Conservation (phyloP, 495 filamentous ascomycete species). For the Aspergillus asperescens region DNA sequence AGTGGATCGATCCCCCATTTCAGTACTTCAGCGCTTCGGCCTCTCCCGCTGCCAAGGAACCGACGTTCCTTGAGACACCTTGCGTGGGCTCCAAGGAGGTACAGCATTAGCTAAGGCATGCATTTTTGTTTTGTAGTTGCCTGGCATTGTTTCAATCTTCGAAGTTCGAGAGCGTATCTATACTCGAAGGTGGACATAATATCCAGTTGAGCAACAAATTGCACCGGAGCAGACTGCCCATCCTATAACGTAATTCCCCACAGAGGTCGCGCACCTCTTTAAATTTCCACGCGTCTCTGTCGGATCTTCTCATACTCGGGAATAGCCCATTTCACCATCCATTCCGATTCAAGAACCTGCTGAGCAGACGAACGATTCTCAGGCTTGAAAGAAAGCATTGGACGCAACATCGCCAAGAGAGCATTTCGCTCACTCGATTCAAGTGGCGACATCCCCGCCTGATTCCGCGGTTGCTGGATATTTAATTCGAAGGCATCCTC, state of each 20-base stretch:
- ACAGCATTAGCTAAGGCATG: too few relatives aligned
- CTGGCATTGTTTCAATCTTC: too few relatives aligned
- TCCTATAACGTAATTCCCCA: too few relatives aligned
- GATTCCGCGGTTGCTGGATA: conserved; percentile 20
- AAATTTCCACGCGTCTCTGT: too few relatives aligned
- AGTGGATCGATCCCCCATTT: neutral
- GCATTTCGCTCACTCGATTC: conserved; percentile 25
- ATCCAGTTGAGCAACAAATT: too few relatives aligned
- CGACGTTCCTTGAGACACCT: neutral
- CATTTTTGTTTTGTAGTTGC: too few relatives aligned
- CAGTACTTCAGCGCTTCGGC: neutral
- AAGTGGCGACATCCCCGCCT: conserved; percentile 16
- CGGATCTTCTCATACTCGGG: conserved; percentile 27
- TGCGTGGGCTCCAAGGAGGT: neutral
- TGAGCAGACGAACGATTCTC: conserved; percentile 25
- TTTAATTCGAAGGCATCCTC: conserved; percentile 23
- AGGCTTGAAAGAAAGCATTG: conserved; percentile 34
- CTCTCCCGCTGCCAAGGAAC: neutral
- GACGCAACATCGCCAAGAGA: conserved; percentile 29
- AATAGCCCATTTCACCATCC: conserved; percentile 33
- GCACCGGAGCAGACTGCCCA: too few relatives aligned
- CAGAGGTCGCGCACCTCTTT: too few relatives aligned
- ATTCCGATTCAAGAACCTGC: conserved; percentile 32
- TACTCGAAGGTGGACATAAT: too few relatives aligned
- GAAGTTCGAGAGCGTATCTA: too few relatives aligned